Base-by-base conservation (phyloP, 2,329 filamentous ascomycete species). In the Penicillium sp. region DNA sequence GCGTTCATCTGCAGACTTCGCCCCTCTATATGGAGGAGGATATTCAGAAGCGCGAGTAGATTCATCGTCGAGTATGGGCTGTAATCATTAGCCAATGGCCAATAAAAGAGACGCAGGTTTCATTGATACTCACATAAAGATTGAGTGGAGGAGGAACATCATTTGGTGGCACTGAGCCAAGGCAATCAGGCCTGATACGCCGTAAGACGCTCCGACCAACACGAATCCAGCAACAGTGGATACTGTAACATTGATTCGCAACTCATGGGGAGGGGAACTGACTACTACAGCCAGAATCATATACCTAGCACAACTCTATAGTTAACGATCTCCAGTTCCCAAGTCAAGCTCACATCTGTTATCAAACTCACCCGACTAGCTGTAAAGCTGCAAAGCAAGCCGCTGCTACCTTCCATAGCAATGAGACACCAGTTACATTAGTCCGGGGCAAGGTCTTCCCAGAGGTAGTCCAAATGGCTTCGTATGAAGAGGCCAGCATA, bases 11-110 rank as follows among this genome's bases (percentile, higher is more conserved):
- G 70, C 2, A 73, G 56, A 4, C 62, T 52, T 26, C 67, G 69
- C 41, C 64, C 61, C 43, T 69, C 31, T 43, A 73, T 66, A 50
- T 73, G 71, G 33, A 75, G 59, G 16, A 72, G 37, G 17, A 72
- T 57, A 45, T 74, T 73, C 44, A 73, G 64, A 10, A 72, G 56
- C 5, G 70, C 65, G 41, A 73, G 58, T 6, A 72, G 43, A 50
- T 69, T 73, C 16, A 59, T 41, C 5, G 50, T 37, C 14, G 55
- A 14, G n/a, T 50, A 59, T 19, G 62, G 61, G 31, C 62, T 64
- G 19, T 1, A 17, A 40, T 28, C 12, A 12, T 53, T 33, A 41
- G 26, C 11, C 2, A 3, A 6, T 17, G 11, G 10, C 14, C 2
- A 8, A 25, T 25, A 17, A 10, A 14, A 25, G 19, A 36, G 5